These are phyloP conservation scores for Botryosphaeria dothidea DNA, from an alignment of 2,329 filamentous ascomycete genomes.

Conservation along the genomic window DNA sequence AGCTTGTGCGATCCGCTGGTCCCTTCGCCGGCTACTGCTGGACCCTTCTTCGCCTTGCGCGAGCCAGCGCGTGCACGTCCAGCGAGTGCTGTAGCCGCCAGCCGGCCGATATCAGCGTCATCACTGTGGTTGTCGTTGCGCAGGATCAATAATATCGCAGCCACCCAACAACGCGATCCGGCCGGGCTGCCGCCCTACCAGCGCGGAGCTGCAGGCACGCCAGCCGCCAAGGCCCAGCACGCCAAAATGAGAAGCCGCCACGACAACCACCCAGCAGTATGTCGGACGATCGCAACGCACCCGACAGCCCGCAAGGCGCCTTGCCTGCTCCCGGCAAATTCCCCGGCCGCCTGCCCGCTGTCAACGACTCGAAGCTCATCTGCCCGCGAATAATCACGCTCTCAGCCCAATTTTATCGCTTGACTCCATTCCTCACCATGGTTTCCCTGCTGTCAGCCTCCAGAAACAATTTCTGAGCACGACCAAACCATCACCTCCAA, in stretches of 20 bases:
- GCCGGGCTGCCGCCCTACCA: neutral
- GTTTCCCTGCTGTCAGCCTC: neutral
- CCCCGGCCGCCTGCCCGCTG: neutral
- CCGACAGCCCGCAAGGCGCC: neutral
- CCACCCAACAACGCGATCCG: neutral
- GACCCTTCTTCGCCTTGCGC: neutral
- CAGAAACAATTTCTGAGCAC: neutral
- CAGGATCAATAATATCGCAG: neutral
- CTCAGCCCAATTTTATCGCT: neutral
- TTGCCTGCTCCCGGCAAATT: neutral
- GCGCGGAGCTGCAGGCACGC: neutral
- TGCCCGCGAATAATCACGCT: neutral
- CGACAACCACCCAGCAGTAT: neutral
- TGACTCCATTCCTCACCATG: neutral
- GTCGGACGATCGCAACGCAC: neutral
- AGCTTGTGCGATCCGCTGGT: neutral
- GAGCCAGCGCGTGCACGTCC: neutral
- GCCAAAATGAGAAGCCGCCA: neutral
- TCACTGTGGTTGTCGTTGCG: neutral
- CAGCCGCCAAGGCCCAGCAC: neutral
- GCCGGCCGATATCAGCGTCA: neutral
- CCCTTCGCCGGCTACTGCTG: neutral
- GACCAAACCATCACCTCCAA: neutral
- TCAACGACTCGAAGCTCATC: neutral
- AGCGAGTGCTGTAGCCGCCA: too few relatives aligned